Conservation (phyloP, 768 basidiomycete genomes). For the Exidia glandulosa region DNA sequence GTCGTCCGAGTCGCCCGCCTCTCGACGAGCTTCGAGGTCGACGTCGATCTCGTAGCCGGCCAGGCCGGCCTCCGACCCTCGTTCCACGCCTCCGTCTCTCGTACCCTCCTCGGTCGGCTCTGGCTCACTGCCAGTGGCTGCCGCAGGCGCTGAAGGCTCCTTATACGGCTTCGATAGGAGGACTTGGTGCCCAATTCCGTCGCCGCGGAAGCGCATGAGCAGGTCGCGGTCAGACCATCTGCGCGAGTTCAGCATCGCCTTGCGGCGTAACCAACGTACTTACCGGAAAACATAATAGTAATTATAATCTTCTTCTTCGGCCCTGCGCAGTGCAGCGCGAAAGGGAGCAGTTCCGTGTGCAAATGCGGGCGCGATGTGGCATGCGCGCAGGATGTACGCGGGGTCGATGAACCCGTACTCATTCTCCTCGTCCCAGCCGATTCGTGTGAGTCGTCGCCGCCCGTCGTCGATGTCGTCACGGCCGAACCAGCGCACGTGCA, state of each 20-base stretch:
- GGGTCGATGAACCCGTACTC: not conserved
- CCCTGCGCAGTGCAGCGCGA: not conserved
- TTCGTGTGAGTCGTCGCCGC: not conserved
- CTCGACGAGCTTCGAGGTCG: no score
- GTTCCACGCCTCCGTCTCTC: no score
- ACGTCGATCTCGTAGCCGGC: no score
- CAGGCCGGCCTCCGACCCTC: no score
- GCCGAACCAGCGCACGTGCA: not conserved
- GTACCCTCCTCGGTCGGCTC: no score
- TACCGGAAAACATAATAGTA: not conserved
- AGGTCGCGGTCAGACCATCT: not conserved
- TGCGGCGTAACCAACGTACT: not conserved
- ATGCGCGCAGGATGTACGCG: not conserved
- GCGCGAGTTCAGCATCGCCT: not conserved
- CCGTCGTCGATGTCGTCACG: not conserved
- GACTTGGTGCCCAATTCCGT: not conserved
- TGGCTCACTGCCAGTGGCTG: no score
- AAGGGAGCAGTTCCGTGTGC: not conserved
- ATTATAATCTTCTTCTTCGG: not conserved
- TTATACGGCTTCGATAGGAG: no score
- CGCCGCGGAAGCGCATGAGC: not conserved
- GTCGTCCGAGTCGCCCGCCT: no score
- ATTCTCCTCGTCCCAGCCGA: slow-evolving; percentile 3
- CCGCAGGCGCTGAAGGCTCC: no score
- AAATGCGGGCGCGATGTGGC: not conserved